Evolutionary conservation across 768 basidiomycete species (phyloP), one percentile per base, ranked within the genome.

Genomic region (Rickenella mellea): DNA sequence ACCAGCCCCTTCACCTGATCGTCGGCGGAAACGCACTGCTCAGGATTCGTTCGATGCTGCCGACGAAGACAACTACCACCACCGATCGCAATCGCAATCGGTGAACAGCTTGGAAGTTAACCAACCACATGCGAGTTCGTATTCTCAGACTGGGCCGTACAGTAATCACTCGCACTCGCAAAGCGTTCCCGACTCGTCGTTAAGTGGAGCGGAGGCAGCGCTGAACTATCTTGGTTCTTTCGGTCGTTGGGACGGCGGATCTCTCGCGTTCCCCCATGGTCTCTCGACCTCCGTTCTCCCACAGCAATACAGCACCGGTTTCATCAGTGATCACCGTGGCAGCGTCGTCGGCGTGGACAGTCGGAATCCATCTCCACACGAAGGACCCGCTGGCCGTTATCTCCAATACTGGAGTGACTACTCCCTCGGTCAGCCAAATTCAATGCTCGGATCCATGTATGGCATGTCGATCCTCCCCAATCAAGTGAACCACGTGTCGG

Each of bases 261-360:
- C 40, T 50, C 26, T 27, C 48, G 26, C 58, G 41, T 68, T 69
- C 51, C 55, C 68, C 19, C 67, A 67, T 5, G 66, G 72, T 32
- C 52, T 85, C 31, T 80, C 83, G 17, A 85, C 83, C 14, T 79
- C 81, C 1, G 80, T 82, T 20, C 68, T 86, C 31, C 80, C 83
- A 0, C 82, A 83, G 48, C 64, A 80, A 51, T 86, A 83, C 55
- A 84, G 80, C 60, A 83, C 83, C 4, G 83, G 82, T 0, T 60
- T 84, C 36, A 67, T 73, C 2, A 78, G 78, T 46, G 73, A 74
- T 29, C 32, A 11, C 27, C 17, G 31, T 28, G 15, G 41, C n/a
- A 36, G 19, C 12, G 3, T 22, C 5, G 33, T 17, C 15, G 33
- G 19, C 15, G 9, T 36, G 5, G 33, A 36, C 24, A n/a, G n/a